A percentile compares a stretch with the other conserved stretches of the same genome.
These are phyloP conservation scores for Haberlea rhodopensis DNA, from an alignment of 257 asterid genomes.

Conservation along the genomic window DNA sequence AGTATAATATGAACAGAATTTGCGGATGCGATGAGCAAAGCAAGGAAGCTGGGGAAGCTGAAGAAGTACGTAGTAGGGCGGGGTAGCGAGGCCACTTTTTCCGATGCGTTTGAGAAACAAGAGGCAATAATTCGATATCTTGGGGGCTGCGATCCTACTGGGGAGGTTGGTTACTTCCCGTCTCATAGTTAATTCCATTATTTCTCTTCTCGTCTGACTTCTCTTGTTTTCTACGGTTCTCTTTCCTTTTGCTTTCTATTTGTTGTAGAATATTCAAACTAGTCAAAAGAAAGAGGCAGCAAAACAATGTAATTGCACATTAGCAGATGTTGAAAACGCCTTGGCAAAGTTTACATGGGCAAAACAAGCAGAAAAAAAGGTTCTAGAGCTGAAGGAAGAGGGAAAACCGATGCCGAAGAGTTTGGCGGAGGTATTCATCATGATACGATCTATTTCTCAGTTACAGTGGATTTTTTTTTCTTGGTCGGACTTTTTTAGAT, in stretches of 20 bases:
- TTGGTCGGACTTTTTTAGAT: neutral
- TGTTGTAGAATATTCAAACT: slow-evolving; percentile 54
- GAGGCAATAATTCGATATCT: slow-evolving; percentile 74
- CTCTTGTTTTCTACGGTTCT: slow-evolving; percentile 9
- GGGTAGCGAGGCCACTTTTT: slow-evolving; percentile 66
- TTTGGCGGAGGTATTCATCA: slow-evolving; percentile 64
- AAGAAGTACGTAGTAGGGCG: slow-evolving; percentile 75
- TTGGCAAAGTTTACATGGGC: slow-evolving; percentile 88
- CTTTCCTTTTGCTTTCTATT: slow-evolving; percentile 12
- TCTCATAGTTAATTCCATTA: neutral
- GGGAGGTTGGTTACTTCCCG: slow-evolving; percentile 50
- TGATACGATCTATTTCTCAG: slow-evolving; percentile 2
- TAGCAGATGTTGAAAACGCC: slow-evolving; percentile 65
- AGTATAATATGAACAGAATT: slow-evolving; percentile 45
- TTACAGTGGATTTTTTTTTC: neutral
- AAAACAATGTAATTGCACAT: slow-evolving; percentile 68
- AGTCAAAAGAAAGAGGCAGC: slow-evolving; percentile 73
- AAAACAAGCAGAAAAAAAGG: slow-evolving; percentile 67
- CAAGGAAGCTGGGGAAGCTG: slow-evolving; percentile 63
- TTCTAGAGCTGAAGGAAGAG: slow-evolving; percentile 64
- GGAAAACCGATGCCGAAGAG: slow-evolving; percentile 91
- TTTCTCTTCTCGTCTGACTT: neutral
- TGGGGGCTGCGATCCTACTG: slow-evolving; percentile 71
- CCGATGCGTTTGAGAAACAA: slow-evolving; percentile 73
- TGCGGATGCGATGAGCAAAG: slow-evolving; percentile 79